Evolutionary conservation across 1,284 basidiomycete species (phyloP), one percentile per base, ranked within the genome.

Genomic region (Chondrostereum purpureum): DNA sequence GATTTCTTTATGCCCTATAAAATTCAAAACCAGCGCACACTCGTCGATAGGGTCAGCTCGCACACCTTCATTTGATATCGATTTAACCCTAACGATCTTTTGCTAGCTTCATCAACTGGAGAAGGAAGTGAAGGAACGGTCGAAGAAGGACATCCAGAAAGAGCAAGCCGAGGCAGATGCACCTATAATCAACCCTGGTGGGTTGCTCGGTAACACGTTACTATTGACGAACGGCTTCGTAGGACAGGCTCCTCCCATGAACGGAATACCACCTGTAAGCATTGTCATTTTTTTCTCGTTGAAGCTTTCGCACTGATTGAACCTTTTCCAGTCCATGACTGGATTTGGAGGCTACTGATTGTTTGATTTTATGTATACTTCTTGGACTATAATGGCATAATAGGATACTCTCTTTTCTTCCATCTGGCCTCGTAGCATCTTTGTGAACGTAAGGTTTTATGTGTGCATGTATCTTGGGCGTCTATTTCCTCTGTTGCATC

Each of bases 1-100:
- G 96, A 99, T 67, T 97, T 95, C 70, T 89, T 88, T 59, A 94
- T 92, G 88, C 94, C 94, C 0, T 98, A 89, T 66, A 83, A 81
- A 59, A 86, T 98, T 44, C 93, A 97, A 67, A 77, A 80, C 42
- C 84, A 92, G 60, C 80, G 90, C 46, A 78, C 82, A 21, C 68
- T 83, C 57, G 73, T 81, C 11, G 83, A 84, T 47, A 83, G 77
- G 73, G 80, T 83, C 44, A 4, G 66, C 61, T 39, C 21, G 27
- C 37, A 22, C 14, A 19, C 46, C 44, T 42, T 14, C 34, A 14
- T 35, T 39, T 24, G 34, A 31, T 14, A 44, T 47, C 41, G 47
- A 48, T 5, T 16, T n/a, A 10, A 34, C n/a, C 16, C 33, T 34
- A 2, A 34, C 3, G 33, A 34, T n/a, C 18, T 14, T 39, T 12